Conservation (phyloP, 2,329 filamentous ascomycete genomes). For the Apiospora arundinis region DNA sequence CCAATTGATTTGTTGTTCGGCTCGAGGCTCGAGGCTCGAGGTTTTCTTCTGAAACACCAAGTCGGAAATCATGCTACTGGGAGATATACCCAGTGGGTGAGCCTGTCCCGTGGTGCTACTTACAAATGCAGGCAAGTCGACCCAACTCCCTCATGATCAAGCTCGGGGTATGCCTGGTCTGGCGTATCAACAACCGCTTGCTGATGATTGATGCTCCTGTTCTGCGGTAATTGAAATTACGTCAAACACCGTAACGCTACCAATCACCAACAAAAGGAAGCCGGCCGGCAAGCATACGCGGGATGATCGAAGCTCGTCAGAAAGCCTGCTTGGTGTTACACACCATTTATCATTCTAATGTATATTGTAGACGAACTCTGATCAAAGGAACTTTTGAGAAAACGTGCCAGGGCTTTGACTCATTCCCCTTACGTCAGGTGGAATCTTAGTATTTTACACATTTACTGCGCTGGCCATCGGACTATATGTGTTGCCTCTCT, state of each 20-base stretch:
- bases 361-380: not conserved
- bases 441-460: too few species aligned
- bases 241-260: not conserved
- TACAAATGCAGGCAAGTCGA: not conserved
- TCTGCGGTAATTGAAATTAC: not conserved
- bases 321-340: not conserved
- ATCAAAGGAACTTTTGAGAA: not conserved
- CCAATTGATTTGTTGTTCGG: not conserved
- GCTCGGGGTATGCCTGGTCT: not conserved
- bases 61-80: not conserved
- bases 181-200: not conserved
- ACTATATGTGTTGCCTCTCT: too few species aligned
- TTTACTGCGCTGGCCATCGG: too few species aligned
- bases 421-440: not conserved
- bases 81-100: not conserved
- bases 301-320: too few species aligned
- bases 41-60: not conserved
- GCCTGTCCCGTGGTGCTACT: not conserved
- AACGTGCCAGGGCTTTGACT: not conserved
- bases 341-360: not conserved
- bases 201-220: not conserved
- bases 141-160: not conserved
- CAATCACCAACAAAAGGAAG: not conserved
- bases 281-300: not conserved
- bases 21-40: not conserved